Evolutionary conservation across 164 flowering plant species (phyloP), one percentile per base, ranked within the genome.

Genomic region (Magnolia changhungtana): DNA sequence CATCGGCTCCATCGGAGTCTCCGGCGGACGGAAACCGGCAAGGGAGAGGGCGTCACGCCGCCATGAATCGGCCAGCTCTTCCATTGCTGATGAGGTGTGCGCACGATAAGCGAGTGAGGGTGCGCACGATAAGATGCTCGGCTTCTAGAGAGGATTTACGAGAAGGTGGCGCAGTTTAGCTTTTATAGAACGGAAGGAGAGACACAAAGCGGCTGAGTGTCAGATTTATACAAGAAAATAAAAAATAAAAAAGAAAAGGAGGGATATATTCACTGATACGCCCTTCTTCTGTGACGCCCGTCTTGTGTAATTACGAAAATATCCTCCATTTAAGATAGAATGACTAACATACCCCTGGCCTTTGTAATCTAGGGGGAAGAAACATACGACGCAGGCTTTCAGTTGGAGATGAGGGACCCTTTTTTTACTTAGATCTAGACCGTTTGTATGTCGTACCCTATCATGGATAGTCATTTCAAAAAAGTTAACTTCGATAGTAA

Each of bases 1-100:
- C 99, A 93, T 96, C 24, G 99, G 90, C 83, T 96, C 99, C 6
- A 66, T 76, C 2, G 96, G 97, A 9, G 95, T 90, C 74, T 93
- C 98, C 71, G 96, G 98, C 21, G 96, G 94, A 75, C 90, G 83
- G 84, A 84, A 91, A 16, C 80, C 79, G 49, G 75, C n/a, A 27
- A 68, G 49, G 1, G 75, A 37, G 0, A 75, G 45, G 27, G 80
- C 20, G 1, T 74, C 82, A 51, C 78, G 78, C 75, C 71, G 61
- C 84, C 85, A 78, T 2, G 29, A 51, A 13, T 72, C 37, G 27
- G 72, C 66, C 31, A 50, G 49, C 4, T 78, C 81, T 69, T 75
- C 85, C 81, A 77, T 71, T 72, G 24, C 6, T 1, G 77, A 4
- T 66, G 61, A 76, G 67, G 75, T 11, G 72, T 72, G 69, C n/a